Evolutionary conservation across 352 stramenopile genomes (phyloP), one percentile per base, ranked within the genome.

Genomic region (Globisporangium barbulae): DNA sequence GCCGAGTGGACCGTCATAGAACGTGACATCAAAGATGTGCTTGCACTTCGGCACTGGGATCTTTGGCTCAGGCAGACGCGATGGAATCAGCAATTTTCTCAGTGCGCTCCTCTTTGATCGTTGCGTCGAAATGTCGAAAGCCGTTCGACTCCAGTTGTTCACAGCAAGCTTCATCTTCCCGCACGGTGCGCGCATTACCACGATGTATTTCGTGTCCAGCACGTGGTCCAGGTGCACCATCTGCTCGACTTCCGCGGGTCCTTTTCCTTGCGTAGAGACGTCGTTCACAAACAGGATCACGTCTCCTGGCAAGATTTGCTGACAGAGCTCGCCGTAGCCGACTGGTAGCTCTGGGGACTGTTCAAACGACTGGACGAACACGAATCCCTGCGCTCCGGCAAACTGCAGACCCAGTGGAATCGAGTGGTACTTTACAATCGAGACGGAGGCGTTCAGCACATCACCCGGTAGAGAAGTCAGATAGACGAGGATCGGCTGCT

Each of bases 251-350:
- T 88, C 75, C 3, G 73, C 53, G 5, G 78, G 42, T n/a, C 68
- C 47, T 53, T 79, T 80, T 0, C 66, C 76, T 7, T 49, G 65
- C 0, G 64, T 68, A 3, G 53, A 53, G 17, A 61, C 35, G 17
- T 74, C 67, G 47, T 90, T 77, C 17, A 91, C 65, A 65, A 80
- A 82, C 25, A 83, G 58, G 9, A 93, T 54, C 19, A 90, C 72
- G 65, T 93, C 84, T 19, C 82, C 83, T 0, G 84, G 82, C 64
- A 90, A 82, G 17, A 90, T 70, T 74, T 89, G 84, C 3, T 72
- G 73, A 25, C 66, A 88, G 2, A 91, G 53, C 30, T 90, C 74
- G 0, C 71, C 82, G 52, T 78, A 87, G 57, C 75, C 75, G 48
- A 81, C 15, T n/a, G 63, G 67, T 19, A 71, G 8, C 5, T 74